A percentile compares a stretch with the other conserved stretches of the same genome.
phyloP scores from a whole-genome alignment of 176 grass and related monocot genomes.

The Avena eriantha region DNA sequence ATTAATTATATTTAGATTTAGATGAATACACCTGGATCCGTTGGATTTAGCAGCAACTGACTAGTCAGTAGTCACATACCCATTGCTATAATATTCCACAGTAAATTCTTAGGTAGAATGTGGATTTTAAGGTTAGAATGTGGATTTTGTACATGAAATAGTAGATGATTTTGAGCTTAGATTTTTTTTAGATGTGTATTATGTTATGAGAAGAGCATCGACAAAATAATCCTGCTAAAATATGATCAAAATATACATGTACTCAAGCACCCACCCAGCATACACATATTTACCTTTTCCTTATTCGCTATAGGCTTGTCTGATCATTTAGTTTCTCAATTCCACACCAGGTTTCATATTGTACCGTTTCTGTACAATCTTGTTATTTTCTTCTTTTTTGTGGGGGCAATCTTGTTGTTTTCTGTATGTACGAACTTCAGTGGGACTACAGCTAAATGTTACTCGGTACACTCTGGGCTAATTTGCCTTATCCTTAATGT shows the following conservation, averaged over 20 bases:
- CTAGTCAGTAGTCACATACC: conserved; percentile 8
- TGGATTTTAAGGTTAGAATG: no score
- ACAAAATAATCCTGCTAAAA: background rate
- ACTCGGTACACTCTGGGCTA: conserved; percentile 18
- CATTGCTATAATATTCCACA: background rate
- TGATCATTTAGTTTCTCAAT: conserved; percentile 2
- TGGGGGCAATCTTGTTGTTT: background rate
- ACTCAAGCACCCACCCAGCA: background rate
- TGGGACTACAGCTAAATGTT: background rate
- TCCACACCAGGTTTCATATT: background rate
- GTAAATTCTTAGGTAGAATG: background rate
- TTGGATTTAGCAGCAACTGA: conserved; percentile 6
- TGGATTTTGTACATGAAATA: background rate
- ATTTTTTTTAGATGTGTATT: background rate
- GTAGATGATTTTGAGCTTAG: background rate
- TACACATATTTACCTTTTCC: background rate
- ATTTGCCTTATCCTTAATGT: conserved; percentile 31
- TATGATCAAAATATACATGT: background rate
- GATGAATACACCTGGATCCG: background rate
- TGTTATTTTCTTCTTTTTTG: no score
- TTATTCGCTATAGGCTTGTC: background rate
- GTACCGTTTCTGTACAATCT: conserved; percentile 25
- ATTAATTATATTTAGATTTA: background rate
- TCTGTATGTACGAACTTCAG: conserved; percentile 14
- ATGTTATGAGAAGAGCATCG: background rate